Evolutionary conservation across 192 early-diverging fungal genomes (phyloP).

Genomic region (Rhizophagus clarus): DNA sequence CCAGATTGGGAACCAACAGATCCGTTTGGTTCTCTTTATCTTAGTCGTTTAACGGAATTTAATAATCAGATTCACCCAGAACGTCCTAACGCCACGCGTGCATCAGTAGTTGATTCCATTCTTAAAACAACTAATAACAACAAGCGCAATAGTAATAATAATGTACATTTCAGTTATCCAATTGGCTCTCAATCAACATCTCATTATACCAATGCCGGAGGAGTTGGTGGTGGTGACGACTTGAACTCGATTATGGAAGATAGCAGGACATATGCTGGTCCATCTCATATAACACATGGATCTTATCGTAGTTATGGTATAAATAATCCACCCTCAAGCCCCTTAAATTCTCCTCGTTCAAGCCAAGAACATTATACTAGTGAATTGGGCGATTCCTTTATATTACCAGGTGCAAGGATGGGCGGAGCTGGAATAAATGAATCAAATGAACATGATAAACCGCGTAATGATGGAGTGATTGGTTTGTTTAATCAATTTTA

Average conservation of each 20-base stretch:
- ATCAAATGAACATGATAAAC: constrained; percentile 36
- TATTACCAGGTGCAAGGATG: neutral
- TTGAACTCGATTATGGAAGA: neutral
- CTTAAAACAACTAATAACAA: constrained; percentile 14
- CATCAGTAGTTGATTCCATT: constrained; percentile 4
- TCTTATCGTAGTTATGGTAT: neutral
- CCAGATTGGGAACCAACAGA: constrained; percentile 92
- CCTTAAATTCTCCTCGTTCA: constrained; percentile 4
- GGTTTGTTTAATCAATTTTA: constrained; percentile 60
- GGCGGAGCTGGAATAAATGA: constrained; percentile 28
- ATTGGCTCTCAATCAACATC: constrained; percentile 5
- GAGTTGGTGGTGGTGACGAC: neutral
- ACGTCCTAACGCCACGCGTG: constrained; percentile 1
- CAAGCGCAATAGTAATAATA: neutral
- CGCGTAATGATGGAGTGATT: constrained; percentile 41
- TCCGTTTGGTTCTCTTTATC: constrained; percentile 76
- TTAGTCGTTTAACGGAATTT: constrained; percentile 62
- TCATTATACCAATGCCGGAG: neutral
- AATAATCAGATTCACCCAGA: constrained; percentile 34
- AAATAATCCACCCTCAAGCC: neutral
- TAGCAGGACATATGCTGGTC: neutral
- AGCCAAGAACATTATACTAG: constrained; percentile 25
- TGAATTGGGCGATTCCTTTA: constrained; percentile 38
- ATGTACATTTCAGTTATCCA: constrained; percentile 22
- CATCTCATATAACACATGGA: neutral